phyloP scores from a whole-genome alignment of 2,329 filamentous ascomycete genomes.

The Aspergillus pseudotamarii region DNA sequence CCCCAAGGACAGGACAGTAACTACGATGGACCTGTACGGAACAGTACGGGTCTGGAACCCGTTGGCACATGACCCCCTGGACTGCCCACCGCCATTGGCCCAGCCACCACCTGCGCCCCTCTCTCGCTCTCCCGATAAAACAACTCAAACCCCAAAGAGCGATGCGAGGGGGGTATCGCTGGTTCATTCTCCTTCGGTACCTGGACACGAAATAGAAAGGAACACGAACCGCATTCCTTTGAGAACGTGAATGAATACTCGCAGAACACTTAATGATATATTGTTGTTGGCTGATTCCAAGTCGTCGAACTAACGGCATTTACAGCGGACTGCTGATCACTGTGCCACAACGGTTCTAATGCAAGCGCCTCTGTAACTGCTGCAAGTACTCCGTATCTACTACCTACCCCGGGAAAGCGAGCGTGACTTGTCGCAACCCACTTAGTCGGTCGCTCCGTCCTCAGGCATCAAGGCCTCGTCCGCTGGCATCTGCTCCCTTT shows the following conservation, averaged over 20 bases:
- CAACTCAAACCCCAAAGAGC: conserved; percentile 8
- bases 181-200: not conserved
- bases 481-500: conserved; percentile 10
- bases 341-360: conserved; percentile 12
- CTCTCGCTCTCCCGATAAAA: conserved; percentile 5
- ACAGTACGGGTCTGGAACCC: conserved; percentile 8
- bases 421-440: conserved; percentile 21
- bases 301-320: conserved; percentile 1
- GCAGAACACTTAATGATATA: not conserved
- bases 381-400: conserved; percentile 4
- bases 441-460: conserved; percentile 15
- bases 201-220: not conserved
- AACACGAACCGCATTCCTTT: not conserved
- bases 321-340: conserved; percentile 4
- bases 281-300: not conserved
- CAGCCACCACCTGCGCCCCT: conserved; percentile 10
- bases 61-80: conserved; percentile 13
- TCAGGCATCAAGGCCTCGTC: conserved; percentile 21
- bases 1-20: conserved; percentile 6
- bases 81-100: conserved; percentile 8
- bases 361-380: conserved; percentile 19
- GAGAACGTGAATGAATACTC: not conserved
- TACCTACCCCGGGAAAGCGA: conserved; percentile 11
- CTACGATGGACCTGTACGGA: conserved; percentile 12
- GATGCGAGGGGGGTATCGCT: conserved; percentile 3